Base-by-base conservation (phyloP, 768 basidiomycete species). In the Collybia sp. region DNA sequence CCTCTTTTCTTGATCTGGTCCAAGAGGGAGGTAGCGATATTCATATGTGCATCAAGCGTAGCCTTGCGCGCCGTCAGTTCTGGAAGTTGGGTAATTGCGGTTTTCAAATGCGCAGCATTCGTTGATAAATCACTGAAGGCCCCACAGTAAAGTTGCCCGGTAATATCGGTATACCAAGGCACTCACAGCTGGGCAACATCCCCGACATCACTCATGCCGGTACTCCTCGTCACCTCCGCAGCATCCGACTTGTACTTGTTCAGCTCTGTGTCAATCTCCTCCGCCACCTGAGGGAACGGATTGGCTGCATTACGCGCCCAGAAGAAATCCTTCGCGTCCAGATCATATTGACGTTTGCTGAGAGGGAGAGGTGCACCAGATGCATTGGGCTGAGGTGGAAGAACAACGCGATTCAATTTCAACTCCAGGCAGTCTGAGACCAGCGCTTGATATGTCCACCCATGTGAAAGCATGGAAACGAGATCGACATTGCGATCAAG, bases 371-470 rank as follows among this genome's bases (percentile, higher is more conserved):
- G 25, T 25, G 25, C 8, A n/a, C n/a, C n/a, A 67, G 85, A 80
- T 52, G 65, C 60, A 51, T 37, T 13, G 6, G 77, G 76, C 44
- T 85, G 76, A 43, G 78, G 77, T 1, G 82, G 75, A 30, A 99
- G 85, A 1, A 90, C 82, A 5, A 99, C 93, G 6, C 95, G 83
- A 64, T 98, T 98, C 13, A 99, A 78, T 64, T 90, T 94, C 75
- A 99, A 94, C 47, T 95, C 88, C 31, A 99, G 80, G 54, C 96
- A 98, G 61, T 99, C 96, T 18, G 95, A 96, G 1, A 98, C 88
- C 20, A 99, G 80, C 0, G 96, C 93, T 67, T 99, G 96, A 58
- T 99, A 99, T 33, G 96, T 98, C 96, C 96, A 99, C 2, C 94
- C 94, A 58, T 99, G 96, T 1, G 89, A 87, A 15, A 99, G 61